Evolutionary conservation across 2,329 filamentous ascomycete species (phyloP).

Genomic region (Aspergillus versicolor): DNA sequence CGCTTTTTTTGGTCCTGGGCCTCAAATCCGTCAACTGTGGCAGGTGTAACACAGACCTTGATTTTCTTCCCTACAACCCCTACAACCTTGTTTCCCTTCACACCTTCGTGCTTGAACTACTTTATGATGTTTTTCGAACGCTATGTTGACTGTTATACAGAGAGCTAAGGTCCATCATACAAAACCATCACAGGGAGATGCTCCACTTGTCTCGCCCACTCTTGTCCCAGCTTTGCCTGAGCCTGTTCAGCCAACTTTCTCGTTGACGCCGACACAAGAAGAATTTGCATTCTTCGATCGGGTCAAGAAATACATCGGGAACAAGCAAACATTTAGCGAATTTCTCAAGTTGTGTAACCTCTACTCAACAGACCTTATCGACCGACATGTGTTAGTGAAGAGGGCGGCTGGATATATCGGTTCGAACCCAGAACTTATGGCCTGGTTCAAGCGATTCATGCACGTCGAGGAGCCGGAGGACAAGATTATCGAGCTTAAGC

Average conservation of each 20-base stretch:
- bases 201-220: constrained; percentile 73
- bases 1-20: not conserved
- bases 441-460: constrained; percentile 83
- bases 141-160: constrained; percentile 48
- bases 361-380: constrained; percentile 89
- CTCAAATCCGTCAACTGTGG: not conserved
- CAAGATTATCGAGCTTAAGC: constrained; percentile 74
- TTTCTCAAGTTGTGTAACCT: constrained; percentile 97
- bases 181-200: constrained; percentile 58
- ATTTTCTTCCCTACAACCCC: not conserved
- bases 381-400: constrained; percentile 76
- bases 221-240: constrained; percentile 85
- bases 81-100: not conserved
- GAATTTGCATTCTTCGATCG: constrained; percentile 94
- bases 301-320: constrained; percentile 92
- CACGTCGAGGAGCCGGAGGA: constrained; percentile 71
- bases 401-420: constrained; percentile 85
- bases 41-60: not conserved
- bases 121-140: not conserved
- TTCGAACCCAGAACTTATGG: constrained; percentile 82
- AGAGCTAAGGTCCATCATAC: constrained; percentile 73
- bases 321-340: constrained; percentile 89
- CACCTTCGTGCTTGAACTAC: not conserved
- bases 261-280: constrained; percentile 73
- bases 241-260: constrained; percentile 74